Evolutionary conservation across 345 rosid species (phyloP).

Genomic region (Dipteronia sinensis): DNA sequence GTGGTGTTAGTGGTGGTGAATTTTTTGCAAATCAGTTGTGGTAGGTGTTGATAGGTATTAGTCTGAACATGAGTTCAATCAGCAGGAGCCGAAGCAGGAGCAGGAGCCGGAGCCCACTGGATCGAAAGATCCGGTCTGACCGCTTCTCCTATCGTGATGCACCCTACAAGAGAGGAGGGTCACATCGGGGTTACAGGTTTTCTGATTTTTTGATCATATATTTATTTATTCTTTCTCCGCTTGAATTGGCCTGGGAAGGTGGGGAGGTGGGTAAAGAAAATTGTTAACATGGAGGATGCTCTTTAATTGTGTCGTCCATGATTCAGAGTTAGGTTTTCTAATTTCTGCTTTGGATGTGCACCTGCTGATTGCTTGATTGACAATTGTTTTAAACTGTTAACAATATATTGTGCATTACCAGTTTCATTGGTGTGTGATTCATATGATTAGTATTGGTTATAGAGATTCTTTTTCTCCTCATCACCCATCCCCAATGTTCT

Average conservation of each 20-base stretch:
- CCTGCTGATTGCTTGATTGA: background rate
- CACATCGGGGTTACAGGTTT: constrained; percentile 89
- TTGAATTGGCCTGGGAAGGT: constrained; percentile 15
- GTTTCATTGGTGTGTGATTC: background rate
- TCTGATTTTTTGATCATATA: constrained; percentile 29
- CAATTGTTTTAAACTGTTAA: background rate
- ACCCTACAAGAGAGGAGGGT: constrained; percentile 84
- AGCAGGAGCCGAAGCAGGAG: constrained; percentile 78
- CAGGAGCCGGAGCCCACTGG: constrained; percentile 86
- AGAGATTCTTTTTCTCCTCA: background rate
- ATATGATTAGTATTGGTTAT: background rate
- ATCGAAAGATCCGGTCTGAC: constrained; percentile 85
- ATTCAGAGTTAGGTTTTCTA: background rate
- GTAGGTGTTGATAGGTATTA: constrained; percentile 43
- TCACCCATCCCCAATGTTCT: background rate
- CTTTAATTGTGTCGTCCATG: background rate
- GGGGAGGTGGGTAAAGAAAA: constrained; percentile 2
- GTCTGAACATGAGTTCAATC: constrained; percentile 61
- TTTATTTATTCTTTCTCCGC: constrained; percentile 24
- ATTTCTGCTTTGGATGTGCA: background rate
- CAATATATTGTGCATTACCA: background rate
- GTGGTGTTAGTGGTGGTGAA: constrained; percentile 45
- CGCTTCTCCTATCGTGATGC: constrained; percentile 86
- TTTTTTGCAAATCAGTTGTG: constrained; percentile 46
- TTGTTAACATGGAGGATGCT: constrained; percentile 1